Percentiles rank a stretch among this genome's conserved stretches.
These are phyloP conservation scores for Ceratobasidium sp. DNA, from an alignment of 1,284 basidiomycete genomes.

Conservation along the genomic window DNA sequence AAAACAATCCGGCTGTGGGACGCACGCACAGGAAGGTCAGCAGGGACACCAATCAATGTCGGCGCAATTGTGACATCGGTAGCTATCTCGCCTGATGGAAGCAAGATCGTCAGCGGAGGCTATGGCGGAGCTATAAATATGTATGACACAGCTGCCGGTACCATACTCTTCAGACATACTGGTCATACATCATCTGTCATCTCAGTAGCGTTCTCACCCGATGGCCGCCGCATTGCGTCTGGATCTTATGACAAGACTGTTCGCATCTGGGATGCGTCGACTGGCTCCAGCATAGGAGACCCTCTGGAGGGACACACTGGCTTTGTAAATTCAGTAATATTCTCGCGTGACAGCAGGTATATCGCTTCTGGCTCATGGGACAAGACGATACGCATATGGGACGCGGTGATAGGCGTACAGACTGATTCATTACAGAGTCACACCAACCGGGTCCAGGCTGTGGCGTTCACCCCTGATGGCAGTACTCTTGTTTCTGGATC, in stretches of 20 bases:
- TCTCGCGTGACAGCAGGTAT: too few species aligned
- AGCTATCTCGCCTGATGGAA: conserved; percentile 43
- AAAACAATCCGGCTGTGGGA: background rate
- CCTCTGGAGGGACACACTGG: too few species aligned
- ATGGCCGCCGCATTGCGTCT: too few species aligned
- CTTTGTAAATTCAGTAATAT: too few species aligned
- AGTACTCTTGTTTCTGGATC: conserved; percentile 99
- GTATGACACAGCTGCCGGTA: conserved; percentile 35
- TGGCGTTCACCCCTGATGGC: conserved; percentile 96
- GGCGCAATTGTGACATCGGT: background rate
- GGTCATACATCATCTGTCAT: conserved; percentile 57
- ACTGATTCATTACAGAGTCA: too few species aligned
- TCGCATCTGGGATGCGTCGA: too few species aligned
- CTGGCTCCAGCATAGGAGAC: too few species aligned
- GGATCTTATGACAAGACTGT: too few species aligned
- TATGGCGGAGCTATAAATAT: conserved; percentile 28
- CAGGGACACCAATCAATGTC: background rate
- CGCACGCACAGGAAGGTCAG: background rate
- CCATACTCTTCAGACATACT: conserved; percentile 47
- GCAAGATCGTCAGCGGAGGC: conserved; percentile 19
- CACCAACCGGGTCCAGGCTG: conserved; percentile 63
- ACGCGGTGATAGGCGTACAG: too few species aligned
- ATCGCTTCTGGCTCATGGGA: too few species aligned
- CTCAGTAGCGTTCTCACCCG: too few species aligned
- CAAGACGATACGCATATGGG: too few species aligned